phyloP scores from a whole-genome alignment of 495 filamentous ascomycete species.

The Zalerion maritima region DNA sequence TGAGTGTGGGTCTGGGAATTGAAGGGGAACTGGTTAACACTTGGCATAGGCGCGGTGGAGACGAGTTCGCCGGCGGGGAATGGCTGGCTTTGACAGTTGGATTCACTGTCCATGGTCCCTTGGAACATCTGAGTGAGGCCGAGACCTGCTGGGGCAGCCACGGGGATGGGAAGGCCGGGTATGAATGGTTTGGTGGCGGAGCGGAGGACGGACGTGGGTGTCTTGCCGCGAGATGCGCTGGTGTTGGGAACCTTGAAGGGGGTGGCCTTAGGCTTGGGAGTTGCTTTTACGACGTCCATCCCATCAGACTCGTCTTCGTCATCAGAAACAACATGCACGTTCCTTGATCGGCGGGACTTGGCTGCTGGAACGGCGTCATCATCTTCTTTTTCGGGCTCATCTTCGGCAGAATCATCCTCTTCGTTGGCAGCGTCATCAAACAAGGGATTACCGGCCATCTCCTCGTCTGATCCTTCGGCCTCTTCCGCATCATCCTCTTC shows the following conservation, averaged over 20 bases:
- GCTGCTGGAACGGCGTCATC: slow-evolving; percentile 20
- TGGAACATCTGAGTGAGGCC: slow-evolving; percentile 85
- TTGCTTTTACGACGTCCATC: slow-evolving; percentile 35
- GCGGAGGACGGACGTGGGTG: slow-evolving; percentile 38
- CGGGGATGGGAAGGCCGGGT: slow-evolving; percentile 37
- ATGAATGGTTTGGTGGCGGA: slow-evolving; percentile 45
- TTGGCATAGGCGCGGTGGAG: slow-evolving; percentile 26
- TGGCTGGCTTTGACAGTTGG: slow-evolving; percentile 39
- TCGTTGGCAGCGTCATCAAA: slow-evolving; percentile 27
- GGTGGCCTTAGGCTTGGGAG: slow-evolving; percentile 23
- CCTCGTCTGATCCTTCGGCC: slow-evolving; percentile 11
- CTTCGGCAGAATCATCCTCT: slow-evolving; percentile 26
- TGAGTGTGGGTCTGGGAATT: slow-evolving; percentile 33
- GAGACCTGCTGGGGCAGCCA: slow-evolving; percentile 42
- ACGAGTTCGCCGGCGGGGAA: slow-evolving; percentile 10
- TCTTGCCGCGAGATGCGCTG: slow-evolving; percentile 27
- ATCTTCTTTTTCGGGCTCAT: slow-evolving; percentile 27
- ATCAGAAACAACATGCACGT: slow-evolving; percentile 34
- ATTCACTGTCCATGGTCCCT: slow-evolving; percentile 80
- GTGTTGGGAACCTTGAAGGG: slow-evolving; percentile 22
- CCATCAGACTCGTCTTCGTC: slow-evolving; percentile 62
- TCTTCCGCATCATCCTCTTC: slow-evolving; percentile 36
- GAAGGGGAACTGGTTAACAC: slow-evolving; percentile 26
- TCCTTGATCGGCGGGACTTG: slow-evolving; percentile 23
- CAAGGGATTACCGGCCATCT: slow-evolving; percentile 9